Conservation (phyloP, 2,329 filamentous ascomycete genomes). For the Fusarium irregulare region DNA sequence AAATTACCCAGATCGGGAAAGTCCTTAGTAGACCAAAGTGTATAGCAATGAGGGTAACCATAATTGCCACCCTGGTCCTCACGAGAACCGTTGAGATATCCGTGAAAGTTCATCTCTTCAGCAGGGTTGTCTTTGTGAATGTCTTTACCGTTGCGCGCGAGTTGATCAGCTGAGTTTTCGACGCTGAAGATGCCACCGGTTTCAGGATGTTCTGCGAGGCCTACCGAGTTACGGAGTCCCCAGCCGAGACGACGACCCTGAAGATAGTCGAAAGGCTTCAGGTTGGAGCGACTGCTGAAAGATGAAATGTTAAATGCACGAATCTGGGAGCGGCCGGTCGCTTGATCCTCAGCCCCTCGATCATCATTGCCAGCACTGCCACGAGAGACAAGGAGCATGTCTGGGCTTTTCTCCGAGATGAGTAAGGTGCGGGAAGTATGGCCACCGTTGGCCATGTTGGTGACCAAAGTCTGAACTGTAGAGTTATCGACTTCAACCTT, state of each 20-base stretch:
- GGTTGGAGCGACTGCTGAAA: slow-evolving; percentile 27
- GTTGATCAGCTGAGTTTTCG: slow-evolving; percentile 77
- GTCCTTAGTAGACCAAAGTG: slow-evolving; percentile 68
- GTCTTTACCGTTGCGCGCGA: slow-evolving; percentile 67
- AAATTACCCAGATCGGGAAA: slow-evolving; percentile 57
- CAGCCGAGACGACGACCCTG: slow-evolving; percentile 67
- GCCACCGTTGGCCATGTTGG: slow-evolving; percentile 70
- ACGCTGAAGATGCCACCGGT: slow-evolving; percentile 68
- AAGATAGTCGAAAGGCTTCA: slow-evolving; percentile 57
- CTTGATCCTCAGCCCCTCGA: slow-evolving; percentile 59
- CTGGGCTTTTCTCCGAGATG: slow-evolving; percentile 64
- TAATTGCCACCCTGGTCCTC: slow-evolving; percentile 64
- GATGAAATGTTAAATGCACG: slow-evolving; percentile 64
- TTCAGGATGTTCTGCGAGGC: slow-evolving; percentile 70
- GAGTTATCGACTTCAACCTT: slow-evolving; percentile 56
- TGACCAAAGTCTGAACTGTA: slow-evolving; percentile 64
- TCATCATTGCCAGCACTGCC: slow-evolving; percentile 75
- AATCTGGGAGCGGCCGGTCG: slow-evolving; percentile 73
- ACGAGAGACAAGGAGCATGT: slow-evolving; percentile 72
- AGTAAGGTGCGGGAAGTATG: slow-evolving; percentile 76
- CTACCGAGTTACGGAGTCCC: slow-evolving; percentile 79
- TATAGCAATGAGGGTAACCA: slow-evolving; percentile 77
- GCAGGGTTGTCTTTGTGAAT: slow-evolving; percentile 76
- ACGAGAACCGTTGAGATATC: slow-evolving; percentile 59
- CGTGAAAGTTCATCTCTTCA: slow-evolving; percentile 80